Base-by-base conservation (phyloP, 164 flowering plant genomes). In the Berberis thunbergii region DNA sequence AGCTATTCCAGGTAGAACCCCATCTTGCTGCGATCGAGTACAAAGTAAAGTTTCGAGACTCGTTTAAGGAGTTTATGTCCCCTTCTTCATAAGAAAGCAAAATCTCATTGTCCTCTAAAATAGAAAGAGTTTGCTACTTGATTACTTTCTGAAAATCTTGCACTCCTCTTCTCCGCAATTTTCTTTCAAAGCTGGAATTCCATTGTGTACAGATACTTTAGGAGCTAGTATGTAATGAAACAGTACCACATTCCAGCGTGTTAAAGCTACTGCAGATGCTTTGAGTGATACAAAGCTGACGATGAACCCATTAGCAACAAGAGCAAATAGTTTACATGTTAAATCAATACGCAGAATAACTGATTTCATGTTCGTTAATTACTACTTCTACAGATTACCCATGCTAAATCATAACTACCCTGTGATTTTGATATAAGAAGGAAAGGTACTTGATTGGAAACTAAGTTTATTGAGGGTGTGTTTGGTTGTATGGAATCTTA, bases 341-440 rank as follows among this genome's bases (percentile, higher is more conserved):
- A 93, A 70, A 76, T 93, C 98, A 42, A 89, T 93, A 11, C 98
- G 67, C 65, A 97, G 74, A 55, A 88, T 77, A 7, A 77, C 75
- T 43, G 97, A 84, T 59, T 93, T 93, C 79, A 86, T 79, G 52
- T 77, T 66, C 8, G 91, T 83, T 70, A 83, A 26, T 26, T 26
- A 26, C 68, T 13, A 73, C 62, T 62, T 78, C 82, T 10, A 84
- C 79, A 66, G 86, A 70, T 63, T 79, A 81, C 3, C 82, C 85
- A 69, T 77, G 83, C 45, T 97, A 79, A 67, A 93, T 88, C 61
- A 89, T 90, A 56, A 93, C 88, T 43, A 86, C 88, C 98, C 98
- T 93, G 88, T 53, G 57, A 41, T 48, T 48, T 59, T 56, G 57
- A 40, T 59, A 59, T 41, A 50, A 49, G 41, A 41, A 9, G n/a